Conservation (phyloP, 2,329 filamentous ascomycete species). For the Mycosphaerelloides madeirae region DNA sequence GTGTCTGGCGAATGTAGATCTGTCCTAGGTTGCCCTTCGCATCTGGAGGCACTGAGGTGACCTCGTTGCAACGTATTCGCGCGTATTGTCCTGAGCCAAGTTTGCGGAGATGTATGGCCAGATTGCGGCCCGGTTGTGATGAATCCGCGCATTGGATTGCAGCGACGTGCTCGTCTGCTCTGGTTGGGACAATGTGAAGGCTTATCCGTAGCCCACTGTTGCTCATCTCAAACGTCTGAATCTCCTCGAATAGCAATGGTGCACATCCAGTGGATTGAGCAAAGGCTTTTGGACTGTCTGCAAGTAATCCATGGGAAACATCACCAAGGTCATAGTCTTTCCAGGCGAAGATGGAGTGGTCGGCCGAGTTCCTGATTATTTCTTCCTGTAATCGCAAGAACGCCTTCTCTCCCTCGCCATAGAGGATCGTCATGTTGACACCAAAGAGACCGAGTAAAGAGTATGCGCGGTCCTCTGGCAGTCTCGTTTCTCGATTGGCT, state of each 20-base stretch:
- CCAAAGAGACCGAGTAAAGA: slow-evolving; percentile 15
- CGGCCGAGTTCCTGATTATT: slow-evolving; percentile 16
- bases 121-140: slow-evolving; percentile 20
- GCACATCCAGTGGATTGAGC: slow-evolving; percentile 34
- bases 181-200: slow-evolving; percentile 5
- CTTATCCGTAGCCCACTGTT: slow-evolving; percentile 14
- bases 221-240: slow-evolving; percentile 12
- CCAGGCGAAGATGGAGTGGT: slow-evolving; percentile 8
- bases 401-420: slow-evolving; percentile 15
- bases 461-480: slow-evolving; percentile 14
- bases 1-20: slow-evolving; percentile 2
- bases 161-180: slow-evolving; percentile 24
- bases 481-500: slow-evolving; percentile 1
- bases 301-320: slow-evolving; percentile 12
- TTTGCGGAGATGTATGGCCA: slow-evolving; percentile 29
- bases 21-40: slow-evolving; percentile 1
- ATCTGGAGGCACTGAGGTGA: slow-evolving; percentile 2
- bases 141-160: slow-evolving; percentile 33
- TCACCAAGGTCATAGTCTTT: slow-evolving; percentile 2
- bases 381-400: slow-evolving; percentile 21
- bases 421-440: slow-evolving; percentile 14
- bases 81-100: slow-evolving; percentile 22
- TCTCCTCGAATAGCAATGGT: slow-evolving; percentile 29
- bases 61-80: slow-evolving; percentile 19
- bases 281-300: slow-evolving; percentile 32